Evolutionary conservation across 2,329 filamentous ascomycete species (phyloP), one percentile per base, ranked within the genome.

Genomic region (Tothia fuscella): DNA sequence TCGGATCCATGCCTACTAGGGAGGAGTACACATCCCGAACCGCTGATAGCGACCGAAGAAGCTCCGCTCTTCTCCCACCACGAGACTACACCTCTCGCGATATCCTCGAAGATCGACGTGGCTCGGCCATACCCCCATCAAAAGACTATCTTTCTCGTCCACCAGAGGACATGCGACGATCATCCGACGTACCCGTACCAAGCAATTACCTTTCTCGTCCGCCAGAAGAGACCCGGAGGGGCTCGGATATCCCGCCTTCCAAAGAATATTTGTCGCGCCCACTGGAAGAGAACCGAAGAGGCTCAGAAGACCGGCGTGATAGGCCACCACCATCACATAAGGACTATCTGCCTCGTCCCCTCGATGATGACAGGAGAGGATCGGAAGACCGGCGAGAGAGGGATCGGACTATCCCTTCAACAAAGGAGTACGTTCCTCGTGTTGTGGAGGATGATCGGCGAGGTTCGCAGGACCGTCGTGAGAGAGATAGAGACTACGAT

Each of bases 321-420:
- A 10, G 7, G 7, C 16, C 20, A 5, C 5, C 37, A 10, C 25
- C 20, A 17, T 19, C 25, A 19, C 22, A 20, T 10, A 29, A 22
- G 13, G 37, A 40, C 26, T 31, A 40, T 21, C 25, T 30, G 16
- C 37, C 25, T 4, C 5, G 25, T 5, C 16, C 37, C 20, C 5
- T 16, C 30, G 21, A 19, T 9, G 37, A 39, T 5, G 26, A 30
- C 6, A 20, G 47, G 16, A 29, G 46, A 14, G 20, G 25, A 6
- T 17, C 59, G 58, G 54, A 52, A 22, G 49, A 53, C 7, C 44
- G 43, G 17, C 48, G 50, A 10, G 53, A 55, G 13, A 50, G 57
- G 13, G 58, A 61, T 24, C 52, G 52, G 25, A 50, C 53, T 9
- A 51, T 53, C 29, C 55, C 55, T 20, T 46, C 20, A 4, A n/a